Evolutionary conservation across 768 basidiomycete species (phyloP).

Genomic region (Tulasnella sp.): DNA sequence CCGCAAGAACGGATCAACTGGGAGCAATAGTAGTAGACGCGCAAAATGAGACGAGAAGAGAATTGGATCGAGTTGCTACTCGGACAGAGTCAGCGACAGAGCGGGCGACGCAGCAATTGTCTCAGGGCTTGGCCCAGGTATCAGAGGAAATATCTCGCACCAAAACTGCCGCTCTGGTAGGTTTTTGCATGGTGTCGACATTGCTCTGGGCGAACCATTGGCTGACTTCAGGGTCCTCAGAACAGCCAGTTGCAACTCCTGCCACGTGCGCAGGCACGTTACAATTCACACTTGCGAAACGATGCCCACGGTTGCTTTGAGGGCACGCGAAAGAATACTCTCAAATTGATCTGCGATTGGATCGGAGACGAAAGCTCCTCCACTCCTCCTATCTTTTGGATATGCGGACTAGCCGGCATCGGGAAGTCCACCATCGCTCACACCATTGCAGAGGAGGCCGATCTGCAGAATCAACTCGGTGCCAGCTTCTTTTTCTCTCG

Average conservation of each 20-base stretch:
- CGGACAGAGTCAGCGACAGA: no score
- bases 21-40: no score
- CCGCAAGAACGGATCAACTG: no score
- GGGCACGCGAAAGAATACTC: neutral
- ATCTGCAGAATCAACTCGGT: conserved; percentile 33
- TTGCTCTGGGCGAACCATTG: neutral
- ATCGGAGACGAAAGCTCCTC: neutral
- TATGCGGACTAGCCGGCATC: conserved; percentile 38
- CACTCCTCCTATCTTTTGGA: conserved; percentile 32
- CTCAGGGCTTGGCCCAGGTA: no score
- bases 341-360: neutral
- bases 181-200: neutral
- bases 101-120: no score
- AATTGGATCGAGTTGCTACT: no score
- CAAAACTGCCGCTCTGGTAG: neutral
- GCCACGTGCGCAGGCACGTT: neutral
- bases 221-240: neutral
- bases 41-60: no score
- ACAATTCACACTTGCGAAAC: neutral
- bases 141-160: neutral
- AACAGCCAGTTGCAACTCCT: neutral
- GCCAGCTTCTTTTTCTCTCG: conserved; percentile 39
- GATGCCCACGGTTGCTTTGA: neutral
- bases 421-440: conserved; percentile 45
- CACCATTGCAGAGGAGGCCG: conserved; percentile 35